Evolutionary conservation across 495 filamentous ascomycete genomes (phyloP).

Genomic region (Filosporella fistucella): DNA sequence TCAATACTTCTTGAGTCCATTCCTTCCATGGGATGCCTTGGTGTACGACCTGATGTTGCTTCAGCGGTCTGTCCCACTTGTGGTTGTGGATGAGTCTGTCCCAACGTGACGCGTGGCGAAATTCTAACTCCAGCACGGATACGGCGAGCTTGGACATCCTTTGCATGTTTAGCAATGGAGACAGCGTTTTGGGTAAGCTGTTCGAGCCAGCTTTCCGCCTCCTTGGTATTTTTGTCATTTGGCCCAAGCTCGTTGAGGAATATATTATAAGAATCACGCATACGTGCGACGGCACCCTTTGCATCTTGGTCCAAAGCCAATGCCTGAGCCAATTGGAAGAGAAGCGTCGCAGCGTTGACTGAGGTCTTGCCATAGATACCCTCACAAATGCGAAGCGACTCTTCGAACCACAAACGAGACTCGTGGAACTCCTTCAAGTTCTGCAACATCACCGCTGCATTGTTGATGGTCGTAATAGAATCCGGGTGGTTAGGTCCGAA

Average conservation of each 20-base stretch:
- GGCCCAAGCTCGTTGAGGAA: slow-evolving; percentile 81
- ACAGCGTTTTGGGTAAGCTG: slow-evolving; percentile 94
- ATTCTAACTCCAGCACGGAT: slow-evolving; percentile 48
- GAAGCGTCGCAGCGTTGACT: slow-evolving; percentile 88
- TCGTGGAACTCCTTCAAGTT: slow-evolving; percentile 86
- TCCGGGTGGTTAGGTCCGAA: slow-evolving; percentile 93
- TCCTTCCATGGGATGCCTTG: slow-evolving; percentile 14
- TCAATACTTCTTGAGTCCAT: slow-evolving; percentile 77
- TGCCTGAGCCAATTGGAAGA: slow-evolving; percentile 95
- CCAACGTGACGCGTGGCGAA: slow-evolving; percentile 45
- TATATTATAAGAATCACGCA: slow-evolving; percentile 94
- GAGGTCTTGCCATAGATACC: slow-evolving; percentile 80
- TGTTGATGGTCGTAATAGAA: slow-evolving; percentile 98
- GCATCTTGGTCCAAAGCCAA: slow-evolving; percentile 89
- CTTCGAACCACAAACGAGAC: slow-evolving; percentile 95
- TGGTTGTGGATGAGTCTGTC: slow-evolving; percentile 35
- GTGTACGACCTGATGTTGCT: slow-evolving; percentile 29
- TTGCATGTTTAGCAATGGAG: slow-evolving; percentile 84
- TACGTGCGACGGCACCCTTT: slow-evolving; percentile 81
- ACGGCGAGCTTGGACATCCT: slow-evolving; percentile 71
- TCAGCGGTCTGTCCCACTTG: slow-evolving; percentile 50
- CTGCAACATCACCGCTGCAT: slow-evolving; percentile 97
- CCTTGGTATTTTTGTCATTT: slow-evolving; percentile 92
- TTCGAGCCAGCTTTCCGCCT: slow-evolving; percentile 91
- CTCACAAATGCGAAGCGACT: slow-evolving; percentile 81